Base-by-base conservation (phyloP, 2,329 filamentous ascomycete species). In the Aureobasidium sp. region DNA sequence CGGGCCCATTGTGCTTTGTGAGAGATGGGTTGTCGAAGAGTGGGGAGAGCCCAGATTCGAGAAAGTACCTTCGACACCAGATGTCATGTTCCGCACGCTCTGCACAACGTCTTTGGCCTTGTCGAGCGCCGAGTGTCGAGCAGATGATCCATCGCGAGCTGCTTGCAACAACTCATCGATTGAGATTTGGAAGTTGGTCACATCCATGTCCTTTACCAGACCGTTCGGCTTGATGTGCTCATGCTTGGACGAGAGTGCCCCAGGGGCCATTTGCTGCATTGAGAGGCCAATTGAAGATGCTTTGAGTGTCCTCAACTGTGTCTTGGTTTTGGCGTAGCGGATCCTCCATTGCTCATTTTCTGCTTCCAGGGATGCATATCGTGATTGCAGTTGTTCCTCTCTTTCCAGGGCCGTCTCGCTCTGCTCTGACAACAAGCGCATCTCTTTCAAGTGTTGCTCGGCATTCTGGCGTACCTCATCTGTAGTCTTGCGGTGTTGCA, bases 181-280 rank as follows among this genome's bases (percentile, higher is more conserved):
- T 25, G 91, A 85, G 63, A 97, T 87, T 74, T 99, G 94, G 78
- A 96, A 97, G 70, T 90, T 92, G 54, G 93, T 97, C 66, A 99
- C 85, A 72, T 97, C 89, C 13, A 97, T 83, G 74, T 97, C 94
- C 75, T 90, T 92, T 67, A 99, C 85, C 27, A 94, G 74, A 5
- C 94, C 94, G 41, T 55, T 42, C 1, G 37, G 39, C 41, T 54
- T 48, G 6, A 74, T 64, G 27, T 73, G 61, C 25, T 63, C 59
- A 9, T 82, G 27, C 84, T 82, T 66, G 94, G 87, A 47, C n/a
- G 59, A 48, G 1, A 62, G 58, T 11, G 59, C 50, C 3, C 57
- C 59, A 14, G 51, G n/a, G 5, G 60, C 16, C 59, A 61, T 60
- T 37, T 65, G 53, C 34, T 68, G 64, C 64, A 87, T 83, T 7